Conservation (phyloP, 1,284 basidiomycete genomes). For the Pisolithus thermaeus region DNA sequence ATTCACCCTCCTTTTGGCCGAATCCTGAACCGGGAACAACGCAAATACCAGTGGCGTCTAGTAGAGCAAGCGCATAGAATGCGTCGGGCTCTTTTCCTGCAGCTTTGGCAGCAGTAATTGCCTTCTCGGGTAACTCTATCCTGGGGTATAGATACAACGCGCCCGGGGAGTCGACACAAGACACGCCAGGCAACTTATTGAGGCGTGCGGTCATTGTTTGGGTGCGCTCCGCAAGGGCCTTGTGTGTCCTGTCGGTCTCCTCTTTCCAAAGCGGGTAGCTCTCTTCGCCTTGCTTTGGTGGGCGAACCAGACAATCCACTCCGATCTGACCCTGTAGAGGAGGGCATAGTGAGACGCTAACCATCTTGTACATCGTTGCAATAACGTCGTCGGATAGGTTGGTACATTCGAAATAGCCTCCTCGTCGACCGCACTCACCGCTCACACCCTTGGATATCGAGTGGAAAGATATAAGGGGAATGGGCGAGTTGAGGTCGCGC, state of each 20-base stretch:
- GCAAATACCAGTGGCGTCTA: conserved; percentile 90
- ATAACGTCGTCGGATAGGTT: conserved; percentile 75
- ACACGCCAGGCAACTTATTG: conserved; percentile 74
- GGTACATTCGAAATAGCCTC: conserved; percentile 88
- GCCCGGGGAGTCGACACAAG: conserved; percentile 84
- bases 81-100: conserved; percentile 79
- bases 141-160: conserved; percentile 86
- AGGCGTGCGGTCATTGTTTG: conserved; percentile 70
- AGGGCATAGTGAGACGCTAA: conserved; percentile 83
- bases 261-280: conserved; percentile 75
- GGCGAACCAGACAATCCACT: conserved; percentile 86
- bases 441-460: conserved; percentile 92
- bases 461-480: conserved; percentile 90
- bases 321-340: conserved; percentile 87
- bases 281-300: conserved; percentile 69
- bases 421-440: conserved; percentile 90
- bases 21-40: conserved; percentile 91
- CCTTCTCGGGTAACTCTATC: conserved; percentile 65
- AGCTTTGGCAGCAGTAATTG: conserved; percentile 65
- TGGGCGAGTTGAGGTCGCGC: conserved; percentile 50
- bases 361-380: conserved; percentile 93
- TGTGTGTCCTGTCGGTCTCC: conserved; percentile 78
- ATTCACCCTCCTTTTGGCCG: conserved; percentile 83
- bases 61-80: conserved; percentile 78
- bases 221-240: conserved; percentile 68